Evolutionary conservation across 1,284 basidiomycete genomes (phyloP).

Genomic region (Apiotrichum sp.): DNA sequence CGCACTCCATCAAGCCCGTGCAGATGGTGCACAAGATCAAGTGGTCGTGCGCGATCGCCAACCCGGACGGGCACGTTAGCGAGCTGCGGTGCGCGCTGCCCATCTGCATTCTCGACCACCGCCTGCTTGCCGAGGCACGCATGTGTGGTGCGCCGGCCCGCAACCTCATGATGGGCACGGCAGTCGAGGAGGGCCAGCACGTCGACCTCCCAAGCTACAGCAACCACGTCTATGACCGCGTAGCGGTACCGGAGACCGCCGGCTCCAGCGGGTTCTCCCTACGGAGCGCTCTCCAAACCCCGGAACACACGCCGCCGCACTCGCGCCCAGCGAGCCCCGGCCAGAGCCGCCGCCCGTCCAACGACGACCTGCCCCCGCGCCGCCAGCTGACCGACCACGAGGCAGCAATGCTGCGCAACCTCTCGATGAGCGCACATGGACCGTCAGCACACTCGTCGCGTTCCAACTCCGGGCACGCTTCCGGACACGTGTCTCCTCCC

Average conservation of each 20-base stretch:
- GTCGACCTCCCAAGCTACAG: conserved; percentile 76
- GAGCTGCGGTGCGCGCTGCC: conserved; percentile 87
- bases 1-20: conserved; percentile 61
- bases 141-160: conserved; percentile 65
- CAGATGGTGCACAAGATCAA: conserved; percentile 60
- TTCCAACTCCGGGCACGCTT: background rate
- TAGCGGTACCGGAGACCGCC: conserved; percentile 66
- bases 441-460: background rate
- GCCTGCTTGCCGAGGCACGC: conserved; percentile 67
- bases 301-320: conserved; percentile 37
- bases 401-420: conserved; percentile 67
- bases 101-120: conserved; percentile 68
- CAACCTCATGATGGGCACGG: conserved; percentile 57
- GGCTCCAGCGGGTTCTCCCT: conserved; percentile 25
- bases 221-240: conserved; percentile 79
- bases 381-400: conserved; percentile 62
- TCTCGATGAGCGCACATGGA: conserved; percentile 26
- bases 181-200: conserved; percentile 53
- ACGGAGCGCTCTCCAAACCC: conserved; percentile 25
- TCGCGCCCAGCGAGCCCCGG: conserved; percentile 22
- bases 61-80: conserved; percentile 80
- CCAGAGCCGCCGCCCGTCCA: background rate
- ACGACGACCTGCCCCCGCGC: conserved; percentile 39
- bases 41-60: conserved; percentile 61
- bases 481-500: background rate